phyloP scores from a whole-genome alignment of 306 rosid genomes.

The Geum urbanum region DNA sequence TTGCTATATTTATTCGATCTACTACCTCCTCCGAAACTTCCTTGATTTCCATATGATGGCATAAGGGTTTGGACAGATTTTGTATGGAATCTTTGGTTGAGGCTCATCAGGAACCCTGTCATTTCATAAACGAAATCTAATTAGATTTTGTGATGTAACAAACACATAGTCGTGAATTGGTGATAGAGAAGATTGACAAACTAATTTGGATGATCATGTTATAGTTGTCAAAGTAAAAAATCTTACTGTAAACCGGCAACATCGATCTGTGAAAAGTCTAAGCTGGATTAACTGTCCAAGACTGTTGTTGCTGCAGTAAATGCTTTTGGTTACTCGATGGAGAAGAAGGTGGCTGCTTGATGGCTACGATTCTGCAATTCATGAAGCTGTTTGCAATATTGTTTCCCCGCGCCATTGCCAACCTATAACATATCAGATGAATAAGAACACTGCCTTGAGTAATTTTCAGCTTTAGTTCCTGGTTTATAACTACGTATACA shows the following conservation, averaged over 20 bases:
- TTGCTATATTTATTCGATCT: background rate
- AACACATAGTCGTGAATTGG: too few relatives aligned
- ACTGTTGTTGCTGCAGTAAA: constrained; percentile 17
- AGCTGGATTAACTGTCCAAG: constrained; percentile 47
- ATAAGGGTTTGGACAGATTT: constrained; percentile 74
- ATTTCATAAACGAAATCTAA: background rate
- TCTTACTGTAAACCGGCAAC: constrained; percentile 59
- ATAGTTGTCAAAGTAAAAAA: background rate
- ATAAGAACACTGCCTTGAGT: constrained; percentile 36
- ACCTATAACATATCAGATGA: constrained; percentile 38
- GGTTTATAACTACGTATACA: too few relatives aligned
- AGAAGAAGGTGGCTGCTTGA: constrained; percentile 50
- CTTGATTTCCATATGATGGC: constrained; percentile 89
- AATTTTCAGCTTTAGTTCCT: background rate
- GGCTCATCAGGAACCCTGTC: constrained; percentile 58
- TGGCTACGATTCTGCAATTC: constrained; percentile 77
- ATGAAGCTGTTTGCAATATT: constrained; percentile 41
- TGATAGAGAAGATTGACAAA: too few relatives aligned
- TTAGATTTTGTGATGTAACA: too few relatives aligned
- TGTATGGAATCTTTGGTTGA: constrained; percentile 64
- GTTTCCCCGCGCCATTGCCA: constrained; percentile 48
- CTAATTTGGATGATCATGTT: too few relatives aligned
- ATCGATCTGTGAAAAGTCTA: constrained; percentile 79
- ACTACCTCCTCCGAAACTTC: constrained; percentile 43
- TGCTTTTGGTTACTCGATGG: constrained; percentile 9